These are phyloP conservation scores for Hippophae rhamnoides DNA, from an alignment of 306 rosid species.

Conservation along the genomic window DNA sequence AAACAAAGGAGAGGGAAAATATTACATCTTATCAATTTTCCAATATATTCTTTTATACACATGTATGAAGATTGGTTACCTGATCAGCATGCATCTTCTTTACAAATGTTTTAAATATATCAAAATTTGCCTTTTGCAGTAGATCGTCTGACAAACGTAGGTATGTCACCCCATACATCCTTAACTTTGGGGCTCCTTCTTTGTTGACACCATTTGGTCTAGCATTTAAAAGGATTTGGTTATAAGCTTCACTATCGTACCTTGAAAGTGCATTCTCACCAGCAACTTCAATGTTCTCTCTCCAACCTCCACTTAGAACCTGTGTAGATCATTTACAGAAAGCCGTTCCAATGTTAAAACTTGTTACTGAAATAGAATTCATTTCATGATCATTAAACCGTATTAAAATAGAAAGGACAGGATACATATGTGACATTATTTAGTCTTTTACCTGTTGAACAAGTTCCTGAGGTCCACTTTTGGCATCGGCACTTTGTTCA, in stretches of 20 bases:
- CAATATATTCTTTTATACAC: slow-evolving; percentile 1
- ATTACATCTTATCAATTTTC: slow-evolving; percentile 6
- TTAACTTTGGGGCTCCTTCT: slow-evolving; percentile 39
- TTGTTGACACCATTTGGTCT: slow-evolving; percentile 65
- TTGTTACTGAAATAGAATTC: too few species aligned
- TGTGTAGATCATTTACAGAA: not conserved
- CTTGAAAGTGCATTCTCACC: slow-evolving; percentile 89
- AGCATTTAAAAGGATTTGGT: slow-evolving; percentile 80
- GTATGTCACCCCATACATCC: slow-evolving; percentile 72
- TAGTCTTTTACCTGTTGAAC: slow-evolving; percentile 57
- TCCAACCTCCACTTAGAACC: slow-evolving; percentile 69
- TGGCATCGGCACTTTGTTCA: slow-evolving; percentile 52
- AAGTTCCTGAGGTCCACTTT: slow-evolving; percentile 65
- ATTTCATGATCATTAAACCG: too few species aligned
- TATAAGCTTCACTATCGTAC: slow-evolving; percentile 47
- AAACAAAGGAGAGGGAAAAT: not conserved
- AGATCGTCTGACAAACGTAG: slow-evolving; percentile 61
- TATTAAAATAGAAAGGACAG: not conserved
- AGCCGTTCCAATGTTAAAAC: too few species aligned
- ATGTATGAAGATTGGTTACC: slow-evolving; percentile 35
- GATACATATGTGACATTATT: not conserved
- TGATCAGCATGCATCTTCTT: slow-evolving; percentile 82
- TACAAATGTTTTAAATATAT: slow-evolving; percentile 60
- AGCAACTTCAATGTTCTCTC: slow-evolving; percentile 65
- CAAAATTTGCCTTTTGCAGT: slow-evolving; percentile 38